These are phyloP conservation scores for Penicillium goetzii DNA, from an alignment of 495 filamentous ascomycete species.

Conservation along the genomic window DNA sequence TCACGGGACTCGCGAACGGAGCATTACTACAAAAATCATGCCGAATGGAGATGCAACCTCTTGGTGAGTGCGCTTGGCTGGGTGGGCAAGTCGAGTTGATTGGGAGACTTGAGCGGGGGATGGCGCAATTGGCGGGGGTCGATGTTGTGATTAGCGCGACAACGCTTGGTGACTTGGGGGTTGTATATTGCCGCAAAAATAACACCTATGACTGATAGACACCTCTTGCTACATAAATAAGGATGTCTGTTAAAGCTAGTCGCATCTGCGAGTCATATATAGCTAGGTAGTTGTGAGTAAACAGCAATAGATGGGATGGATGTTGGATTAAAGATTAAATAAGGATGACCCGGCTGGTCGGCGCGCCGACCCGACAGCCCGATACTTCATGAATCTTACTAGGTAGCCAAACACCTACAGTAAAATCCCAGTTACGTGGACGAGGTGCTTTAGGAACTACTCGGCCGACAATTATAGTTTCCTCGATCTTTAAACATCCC, in stretches of 20 bases:
- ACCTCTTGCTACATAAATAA: background rate
- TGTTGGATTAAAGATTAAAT: constrained; percentile 10
- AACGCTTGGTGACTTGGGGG: constrained; percentile 10
- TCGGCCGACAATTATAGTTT: constrained; percentile 5
- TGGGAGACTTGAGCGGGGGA: constrained; percentile 21
- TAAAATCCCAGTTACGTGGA: background rate
- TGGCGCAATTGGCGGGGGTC: constrained; percentile 39
- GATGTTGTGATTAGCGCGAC: constrained; percentile 38
- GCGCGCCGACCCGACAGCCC: background rate
- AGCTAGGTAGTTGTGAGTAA: background rate
- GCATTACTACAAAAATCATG: background rate
- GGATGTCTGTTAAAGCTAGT: too few species aligned
- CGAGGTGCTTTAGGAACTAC: background rate
- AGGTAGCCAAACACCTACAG: background rate
- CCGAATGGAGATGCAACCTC: background rate
- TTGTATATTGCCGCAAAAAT: background rate
- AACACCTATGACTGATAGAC: background rate
- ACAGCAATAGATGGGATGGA: background rate
- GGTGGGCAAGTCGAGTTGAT: constrained; percentile 14
- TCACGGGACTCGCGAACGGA: background rate
- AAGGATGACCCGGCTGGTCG: background rate
- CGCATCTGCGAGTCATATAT: background rate
- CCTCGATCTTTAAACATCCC: background rate
- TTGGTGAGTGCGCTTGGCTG: background rate
- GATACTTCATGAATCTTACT: background rate